A percentile compares a stretch with the other conserved stretches of the same genome.
Conservation (phyloP, 2,329 filamentous ascomycete genomes). For the Calonectria honghensis region DNA sequence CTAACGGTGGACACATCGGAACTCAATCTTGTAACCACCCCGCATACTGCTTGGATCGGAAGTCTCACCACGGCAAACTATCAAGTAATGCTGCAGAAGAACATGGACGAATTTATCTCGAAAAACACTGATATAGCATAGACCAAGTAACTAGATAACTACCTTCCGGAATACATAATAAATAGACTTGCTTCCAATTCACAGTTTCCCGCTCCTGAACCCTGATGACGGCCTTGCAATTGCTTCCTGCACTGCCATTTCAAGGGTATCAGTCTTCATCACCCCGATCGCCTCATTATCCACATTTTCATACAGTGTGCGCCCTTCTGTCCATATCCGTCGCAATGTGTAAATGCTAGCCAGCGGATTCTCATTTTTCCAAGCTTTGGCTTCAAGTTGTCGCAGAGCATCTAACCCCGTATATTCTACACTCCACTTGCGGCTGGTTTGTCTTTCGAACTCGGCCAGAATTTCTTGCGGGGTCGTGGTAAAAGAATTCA, state of each 20-base stretch:
- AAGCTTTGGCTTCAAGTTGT: neutral
- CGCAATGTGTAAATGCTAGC: neutral
- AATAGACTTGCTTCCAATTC: neutral
- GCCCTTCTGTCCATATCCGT: neutral
- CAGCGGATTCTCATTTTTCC: neutral
- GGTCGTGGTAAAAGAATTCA: neutral
- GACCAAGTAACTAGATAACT: neutral
- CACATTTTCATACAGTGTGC: neutral
- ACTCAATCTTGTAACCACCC: neutral
- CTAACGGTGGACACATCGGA: neutral
- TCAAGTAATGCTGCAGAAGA: neutral
- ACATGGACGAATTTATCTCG: neutral
- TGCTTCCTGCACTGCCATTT: constrained; percentile 5
- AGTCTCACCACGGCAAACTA: neutral
- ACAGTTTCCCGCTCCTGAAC: constrained; percentile 13
- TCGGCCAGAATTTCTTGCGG: neutral
- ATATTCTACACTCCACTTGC: neutral
- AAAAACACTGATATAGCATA: neutral
- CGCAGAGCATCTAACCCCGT: neutral
- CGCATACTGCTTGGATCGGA: neutral
- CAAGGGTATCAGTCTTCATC: neutral
- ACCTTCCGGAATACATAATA: neutral
- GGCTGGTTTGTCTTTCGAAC: neutral
- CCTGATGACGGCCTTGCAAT: neutral
- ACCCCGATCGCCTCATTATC: neutral